Evolutionary conservation across 2,329 filamentous ascomycete species (phyloP).

Genomic region (Endothia cerciana): DNA sequence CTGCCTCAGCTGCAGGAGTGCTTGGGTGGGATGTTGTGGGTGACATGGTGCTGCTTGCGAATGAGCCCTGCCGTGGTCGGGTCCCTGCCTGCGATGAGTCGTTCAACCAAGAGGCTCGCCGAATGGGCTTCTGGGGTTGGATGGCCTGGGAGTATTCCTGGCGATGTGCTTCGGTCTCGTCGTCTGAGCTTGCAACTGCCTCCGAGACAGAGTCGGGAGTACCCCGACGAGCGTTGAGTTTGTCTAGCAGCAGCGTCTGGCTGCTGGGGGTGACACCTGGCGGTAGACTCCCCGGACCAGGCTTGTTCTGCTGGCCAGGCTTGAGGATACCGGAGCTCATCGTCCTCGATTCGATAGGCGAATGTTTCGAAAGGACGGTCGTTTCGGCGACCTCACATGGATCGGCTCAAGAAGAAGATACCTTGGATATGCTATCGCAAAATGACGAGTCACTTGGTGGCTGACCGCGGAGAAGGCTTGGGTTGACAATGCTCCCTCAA

Average conservation of each 20-base stretch:
- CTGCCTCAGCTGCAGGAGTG: conserved; percentile 72
- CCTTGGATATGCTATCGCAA: background rate
- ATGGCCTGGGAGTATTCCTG: conserved; percentile 54
- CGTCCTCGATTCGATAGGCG: conserved; percentile 31
- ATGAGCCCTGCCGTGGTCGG: conserved; percentile 74
- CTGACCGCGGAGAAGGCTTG: background rate
- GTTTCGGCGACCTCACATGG: conserved; percentile 12
- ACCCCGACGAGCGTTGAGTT: conserved; percentile 76
- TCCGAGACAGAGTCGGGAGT: conserved; percentile 82
- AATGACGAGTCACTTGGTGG: conserved; percentile 3
- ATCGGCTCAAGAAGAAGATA: background rate
- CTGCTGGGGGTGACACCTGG: conserved; percentile 54
- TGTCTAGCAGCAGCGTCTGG: conserved; percentile 72
- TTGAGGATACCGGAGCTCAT: conserved; percentile 60
- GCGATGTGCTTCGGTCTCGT: conserved; percentile 75
- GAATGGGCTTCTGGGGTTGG: conserved; percentile 64
- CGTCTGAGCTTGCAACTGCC: conserved; percentile 90
- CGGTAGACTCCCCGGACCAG: conserved; percentile 51
- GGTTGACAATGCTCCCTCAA: conserved; percentile 5
- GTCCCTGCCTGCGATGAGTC: conserved; percentile 70
- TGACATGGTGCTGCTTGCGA: conserved; percentile 76
- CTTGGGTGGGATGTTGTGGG: conserved; percentile 80
- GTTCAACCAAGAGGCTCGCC: conserved; percentile 84
- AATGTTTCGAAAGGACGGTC: background rate
- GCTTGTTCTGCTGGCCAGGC: conserved; percentile 54